phyloP scores from a whole-genome alignment of 2,329 filamentous ascomycete genomes.

The Penicillium sp. region DNA sequence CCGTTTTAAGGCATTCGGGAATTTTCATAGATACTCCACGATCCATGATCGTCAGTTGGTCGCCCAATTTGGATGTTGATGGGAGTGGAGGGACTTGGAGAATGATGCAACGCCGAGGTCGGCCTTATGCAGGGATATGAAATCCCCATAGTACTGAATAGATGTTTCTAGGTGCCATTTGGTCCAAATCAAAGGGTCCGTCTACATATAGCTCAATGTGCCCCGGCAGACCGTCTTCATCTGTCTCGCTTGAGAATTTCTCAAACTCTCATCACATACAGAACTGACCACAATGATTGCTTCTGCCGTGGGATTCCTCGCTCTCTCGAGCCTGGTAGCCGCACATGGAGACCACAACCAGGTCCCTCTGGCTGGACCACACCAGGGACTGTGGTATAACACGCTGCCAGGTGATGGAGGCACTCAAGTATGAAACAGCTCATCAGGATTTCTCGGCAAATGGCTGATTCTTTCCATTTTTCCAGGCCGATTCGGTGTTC shows the following conservation, averaged over 20 bases:
- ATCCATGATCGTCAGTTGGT: neutral
- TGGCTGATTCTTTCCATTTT: neutral
- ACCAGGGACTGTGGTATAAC: conserved; percentile 75
- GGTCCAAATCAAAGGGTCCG: too few species aligned
- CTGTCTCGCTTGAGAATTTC: neutral
- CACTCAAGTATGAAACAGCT: conserved; percentile 59
- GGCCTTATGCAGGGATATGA: neutral
- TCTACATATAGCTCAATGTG: neutral
- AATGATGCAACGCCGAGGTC: neutral
- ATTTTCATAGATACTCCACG: neutral
- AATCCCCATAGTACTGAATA: neutral
- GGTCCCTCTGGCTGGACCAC: conserved; percentile 61
- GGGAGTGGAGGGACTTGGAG: neutral
- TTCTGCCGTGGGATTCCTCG: conserved; percentile 18
- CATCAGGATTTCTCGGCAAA: too few species aligned
- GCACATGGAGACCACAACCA: conserved; percentile 59
- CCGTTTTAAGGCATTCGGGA: neutral
- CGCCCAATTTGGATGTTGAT: neutral
- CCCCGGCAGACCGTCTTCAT: too few species aligned
- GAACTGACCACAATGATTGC: conserved; percentile 17
- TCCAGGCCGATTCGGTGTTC: conserved; percentile 77
- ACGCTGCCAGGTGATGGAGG: conserved; percentile 75
- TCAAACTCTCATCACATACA: neutral
- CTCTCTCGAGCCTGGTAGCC: conserved; percentile 48
- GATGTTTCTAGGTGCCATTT: too few species aligned